phyloP scores from a whole-genome alignment of 331 rosid species.

The Dryas integrifolia region DNA sequence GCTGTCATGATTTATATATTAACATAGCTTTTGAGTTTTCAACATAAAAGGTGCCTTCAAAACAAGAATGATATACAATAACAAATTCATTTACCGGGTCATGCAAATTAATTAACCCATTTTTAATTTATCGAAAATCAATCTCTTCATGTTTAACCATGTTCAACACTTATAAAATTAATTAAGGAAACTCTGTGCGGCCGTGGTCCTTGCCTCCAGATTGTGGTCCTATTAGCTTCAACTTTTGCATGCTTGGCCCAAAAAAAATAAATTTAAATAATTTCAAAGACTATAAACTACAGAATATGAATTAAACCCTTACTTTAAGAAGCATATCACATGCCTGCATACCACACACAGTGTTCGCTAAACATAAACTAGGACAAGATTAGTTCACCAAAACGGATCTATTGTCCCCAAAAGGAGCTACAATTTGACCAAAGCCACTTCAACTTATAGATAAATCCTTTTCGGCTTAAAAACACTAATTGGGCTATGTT shows the following conservation, averaged over 20 bases:
- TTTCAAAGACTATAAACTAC: too few relatives aligned
- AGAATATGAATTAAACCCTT: not conserved
- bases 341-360: constrained; percentile 28
- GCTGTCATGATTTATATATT: constrained; percentile 1
- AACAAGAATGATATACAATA: not conserved
- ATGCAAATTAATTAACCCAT: not conserved
- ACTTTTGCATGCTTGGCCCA: constrained; percentile 1
- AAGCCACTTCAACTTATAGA: constrained; percentile 42
- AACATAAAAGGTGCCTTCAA: not conserved
- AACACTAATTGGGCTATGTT: constrained; percentile 18
- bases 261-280: not conserved
- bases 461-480: constrained; percentile 20
- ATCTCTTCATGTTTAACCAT: not conserved
- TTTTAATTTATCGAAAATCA: not conserved
- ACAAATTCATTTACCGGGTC: constrained; percentile 10
- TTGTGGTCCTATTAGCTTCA: constrained; percentile 36
- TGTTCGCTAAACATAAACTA: constrained; percentile 35
- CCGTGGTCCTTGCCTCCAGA: constrained; percentile 21
- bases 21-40: not conserved
- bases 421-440: constrained; percentile 50
- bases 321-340: constrained; percentile 50
- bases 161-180: not conserved
- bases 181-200: not conserved
- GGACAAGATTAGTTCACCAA: constrained; percentile 40
- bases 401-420: constrained; percentile 62